Evolutionary conservation across 2,329 filamentous ascomycete genomes (phyloP).

Genomic region (Rachicladosporium sp.): DNA sequence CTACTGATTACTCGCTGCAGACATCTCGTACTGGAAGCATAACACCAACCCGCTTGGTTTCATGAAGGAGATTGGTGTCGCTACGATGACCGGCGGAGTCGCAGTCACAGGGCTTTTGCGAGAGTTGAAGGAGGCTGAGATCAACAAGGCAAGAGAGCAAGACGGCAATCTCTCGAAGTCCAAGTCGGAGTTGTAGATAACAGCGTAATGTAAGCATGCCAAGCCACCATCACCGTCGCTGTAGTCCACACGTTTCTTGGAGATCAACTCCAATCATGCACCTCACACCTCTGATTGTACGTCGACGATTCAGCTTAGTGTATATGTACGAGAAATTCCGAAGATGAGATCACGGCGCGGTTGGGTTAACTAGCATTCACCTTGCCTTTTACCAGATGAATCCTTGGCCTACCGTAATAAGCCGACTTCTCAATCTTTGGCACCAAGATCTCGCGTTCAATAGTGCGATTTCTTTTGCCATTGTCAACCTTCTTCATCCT

Average conservation of each 20-base stretch:
- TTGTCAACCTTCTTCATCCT: background rate
- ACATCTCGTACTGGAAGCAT: slow-evolving; percentile 25
- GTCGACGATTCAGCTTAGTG: background rate
- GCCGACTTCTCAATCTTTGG: slow-evolving; percentile 19
- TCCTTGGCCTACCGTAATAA: slow-evolving; percentile 19
- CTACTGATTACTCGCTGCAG: slow-evolving; percentile 10
- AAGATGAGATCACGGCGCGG: slow-evolving; percentile 11
- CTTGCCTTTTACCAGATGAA: slow-evolving; percentile 25
- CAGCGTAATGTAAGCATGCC: too few species aligned
- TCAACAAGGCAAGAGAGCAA: slow-evolving; percentile 18
- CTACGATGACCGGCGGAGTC: slow-evolving; percentile 21
- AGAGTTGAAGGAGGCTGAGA: slow-evolving; percentile 21
- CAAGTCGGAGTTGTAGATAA: too few species aligned
- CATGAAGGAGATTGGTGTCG: slow-evolving; percentile 21
- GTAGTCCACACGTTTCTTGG: too few species aligned
- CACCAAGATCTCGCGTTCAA: slow-evolving; percentile 1
- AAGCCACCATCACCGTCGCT: too few species aligned
- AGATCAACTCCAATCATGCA: too few species aligned
- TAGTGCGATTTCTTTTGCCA: slow-evolving; percentile 3
- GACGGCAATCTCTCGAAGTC: slow-evolving; percentile 7
- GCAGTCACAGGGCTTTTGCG: slow-evolving; percentile 22
- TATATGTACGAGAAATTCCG: slow-evolving; percentile 5
- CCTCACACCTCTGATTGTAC: too few species aligned
- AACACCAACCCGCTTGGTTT: slow-evolving; percentile 16
- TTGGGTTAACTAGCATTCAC: slow-evolving; percentile 22